Evolutionary conservation across 2,329 filamentous ascomycete species (phyloP), one percentile per base, ranked within the genome.

Genomic region (Diplodia corticola): DNA sequence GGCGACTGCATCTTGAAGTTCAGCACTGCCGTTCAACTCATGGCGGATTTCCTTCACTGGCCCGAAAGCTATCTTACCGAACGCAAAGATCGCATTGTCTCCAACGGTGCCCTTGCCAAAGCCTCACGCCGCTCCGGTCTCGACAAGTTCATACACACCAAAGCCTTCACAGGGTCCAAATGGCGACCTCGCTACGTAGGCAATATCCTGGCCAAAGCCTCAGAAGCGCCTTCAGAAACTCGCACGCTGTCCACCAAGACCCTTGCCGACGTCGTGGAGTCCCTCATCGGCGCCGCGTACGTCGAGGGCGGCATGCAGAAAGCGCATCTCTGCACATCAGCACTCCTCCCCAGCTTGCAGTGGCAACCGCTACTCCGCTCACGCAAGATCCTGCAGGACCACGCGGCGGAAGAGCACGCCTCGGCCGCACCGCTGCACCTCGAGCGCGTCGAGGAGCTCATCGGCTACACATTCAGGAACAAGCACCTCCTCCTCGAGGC

Each of bases 1-100:
- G 95, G 95, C 0, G 94, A 98, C 72, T 88, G 88, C 0, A 82
- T 96, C 1, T 82, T 98, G 44, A 98, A 98, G 72, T 86, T 89
- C 66, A 87, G 86, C 54, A 84, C 90, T 0, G 87, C 88, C 0
- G 75, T 92, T 1, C 89, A 92, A 65, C 82, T 93, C 4, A 82
- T 84, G 73, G 82, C 83, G 20, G 74, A 82, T 35, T 77, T 93
- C 68, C 85, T 85, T 0, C 78, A 83, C 4, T 92, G 87, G 84
- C 91, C 91, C 0, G 94, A 97, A 77, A 89, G 91, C 0, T 89
- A 89, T 68, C 82, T 98, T 0, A 89, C 89, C 0, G 77, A 80
- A 2, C 84, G 84, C 68, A 93, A 93, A 71, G 87, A 90, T 67
- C 82, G 81, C 0, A 82, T 92, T 1, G 88, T 97, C 1, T 87